Evolutionary conservation across 768 basidiomycete species (phyloP).

Genomic region (Serendipita indica): DNA sequence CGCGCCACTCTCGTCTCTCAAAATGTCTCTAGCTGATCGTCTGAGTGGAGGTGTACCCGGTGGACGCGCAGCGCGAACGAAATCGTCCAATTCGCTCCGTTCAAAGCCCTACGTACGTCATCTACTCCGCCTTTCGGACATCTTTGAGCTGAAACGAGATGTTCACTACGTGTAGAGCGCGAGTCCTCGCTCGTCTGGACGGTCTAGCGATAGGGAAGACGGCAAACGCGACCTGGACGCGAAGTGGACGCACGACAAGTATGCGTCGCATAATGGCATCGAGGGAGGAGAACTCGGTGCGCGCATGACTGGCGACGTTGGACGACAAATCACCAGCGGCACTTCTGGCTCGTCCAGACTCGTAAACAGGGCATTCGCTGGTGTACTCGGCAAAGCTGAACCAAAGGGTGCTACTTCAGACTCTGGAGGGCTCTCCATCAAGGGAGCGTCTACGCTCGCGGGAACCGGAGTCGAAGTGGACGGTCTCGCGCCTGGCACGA

Average conservation of each 20-base stretch:
- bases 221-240: constrained; percentile 48
- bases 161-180: neutral
- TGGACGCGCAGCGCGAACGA: neutral
- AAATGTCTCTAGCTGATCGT: neutral
- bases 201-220: neutral
- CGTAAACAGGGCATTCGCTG: constrained; percentile 20
- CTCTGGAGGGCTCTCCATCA: constrained; percentile 38
- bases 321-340: constrained; percentile 27
- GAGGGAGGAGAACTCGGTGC: constrained; percentile 32
- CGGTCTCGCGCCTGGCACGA: constrained; percentile 61
- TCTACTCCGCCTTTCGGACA: too few relatives aligned
- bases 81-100: neutral
- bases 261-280: constrained; percentile 38
- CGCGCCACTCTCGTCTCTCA: neutral
- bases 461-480: constrained; percentile 64
- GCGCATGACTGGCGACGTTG: constrained; percentile 30
- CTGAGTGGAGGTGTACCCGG: neutral
- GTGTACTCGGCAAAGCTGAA: constrained; percentile 38
- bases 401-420: constrained; percentile 21
- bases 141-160: too few relatives aligned
- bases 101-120: neutral
- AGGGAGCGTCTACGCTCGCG: constrained; percentile 39
- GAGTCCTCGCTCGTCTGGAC: neutral
- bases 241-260: constrained; percentile 61
- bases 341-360: neutral